Evolutionary conservation across 1,284 basidiomycete species (phyloP), one percentile per base, ranked within the genome.

Genomic region (Blastosporella zonata): DNA sequence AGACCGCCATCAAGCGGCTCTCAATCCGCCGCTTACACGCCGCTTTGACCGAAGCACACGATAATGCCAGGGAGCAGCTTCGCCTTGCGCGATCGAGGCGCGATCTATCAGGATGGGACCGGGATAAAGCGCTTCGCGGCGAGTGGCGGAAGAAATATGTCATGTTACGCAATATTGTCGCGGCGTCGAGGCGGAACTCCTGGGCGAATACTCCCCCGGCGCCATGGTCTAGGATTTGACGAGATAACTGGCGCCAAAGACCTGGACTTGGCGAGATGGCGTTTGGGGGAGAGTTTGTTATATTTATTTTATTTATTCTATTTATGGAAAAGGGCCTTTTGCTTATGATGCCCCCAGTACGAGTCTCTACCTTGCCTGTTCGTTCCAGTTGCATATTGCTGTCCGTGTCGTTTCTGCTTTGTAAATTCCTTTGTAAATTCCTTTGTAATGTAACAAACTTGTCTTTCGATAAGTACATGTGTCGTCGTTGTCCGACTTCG

Each of bases 1-100:
- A 70, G 67, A 59, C 59, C 23, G 58, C 63, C 7, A 65, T 67
- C 49, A 63, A 66, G 50, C 60, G 66, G 40, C 58, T 70, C 13
- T 54, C 57, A 50, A 47, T 66, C 27, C 61, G 66, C 15, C 61
- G 64, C 40, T 52, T 66, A 20, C 64, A 69, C 46, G 58, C 58
- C 27, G 50, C 61, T 43, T 56, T 69, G 17, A 59, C 49, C 4
- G 56, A 63, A 28, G 63, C 65, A 5, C 63, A 66, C 40, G 50
- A 50, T 13, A 59, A 62, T 46, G 64, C 63, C 41, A 53, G 53
- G 31, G 61, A 59, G 49, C 62, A 59, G 39, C 44, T 52, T 33
- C 52, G 41, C 36, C 15, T 9, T 44, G 51, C 53, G 17, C 43
- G 47, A 31, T 50, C 54, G 23, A 54, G 45, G 22, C 53, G 50